Evolutionary conservation across 2,329 filamentous ascomycete species (phyloP).

Genomic region (Fusarium armeniacum): DNA sequence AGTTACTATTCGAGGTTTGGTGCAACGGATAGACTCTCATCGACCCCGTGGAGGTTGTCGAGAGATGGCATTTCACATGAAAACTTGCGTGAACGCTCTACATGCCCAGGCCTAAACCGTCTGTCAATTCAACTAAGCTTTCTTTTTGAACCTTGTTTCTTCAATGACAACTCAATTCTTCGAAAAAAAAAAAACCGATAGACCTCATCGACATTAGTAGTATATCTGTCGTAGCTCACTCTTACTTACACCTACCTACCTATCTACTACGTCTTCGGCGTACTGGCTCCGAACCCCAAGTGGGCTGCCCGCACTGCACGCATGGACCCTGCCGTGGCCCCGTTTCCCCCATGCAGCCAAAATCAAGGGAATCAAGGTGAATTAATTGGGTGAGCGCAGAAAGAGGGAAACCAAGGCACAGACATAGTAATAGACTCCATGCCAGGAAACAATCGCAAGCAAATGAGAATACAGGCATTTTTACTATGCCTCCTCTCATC

Average conservation of each 20-base stretch:
- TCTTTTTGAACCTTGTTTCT: conserved; percentile 6
- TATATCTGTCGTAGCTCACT: not conserved
- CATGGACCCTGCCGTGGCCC: conserved; percentile 46
- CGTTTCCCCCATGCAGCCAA: conserved; percentile 29
- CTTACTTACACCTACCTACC: conserved; percentile 16
- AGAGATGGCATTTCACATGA: conserved; percentile 39
- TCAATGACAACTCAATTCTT: not conserved
- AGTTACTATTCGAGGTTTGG: not conserved
- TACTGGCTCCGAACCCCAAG: conserved; percentile 40
- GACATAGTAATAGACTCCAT: conserved; percentile 20
- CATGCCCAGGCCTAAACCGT: not conserved
- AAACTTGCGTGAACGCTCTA: not conserved
- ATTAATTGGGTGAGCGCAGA: not conserved
- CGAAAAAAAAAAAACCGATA: not conserved
- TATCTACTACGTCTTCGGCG: conserved; percentile 36
- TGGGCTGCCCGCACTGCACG: conserved; percentile 30
- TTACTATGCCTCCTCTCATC: conserved; percentile 37
- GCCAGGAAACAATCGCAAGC: conserved; percentile 47
- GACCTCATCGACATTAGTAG: not conserved
- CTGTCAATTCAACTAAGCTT: not conserved
- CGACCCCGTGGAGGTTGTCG: conserved; percentile 12
- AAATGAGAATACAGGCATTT: conserved; percentile 48
- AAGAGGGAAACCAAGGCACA: conserved; percentile 36
- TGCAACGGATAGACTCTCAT: conserved; percentile 11
- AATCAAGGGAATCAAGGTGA: conserved; percentile 9